Conservation (phyloP, 106 monocot species). For the Dendrobium officinale region DNA sequence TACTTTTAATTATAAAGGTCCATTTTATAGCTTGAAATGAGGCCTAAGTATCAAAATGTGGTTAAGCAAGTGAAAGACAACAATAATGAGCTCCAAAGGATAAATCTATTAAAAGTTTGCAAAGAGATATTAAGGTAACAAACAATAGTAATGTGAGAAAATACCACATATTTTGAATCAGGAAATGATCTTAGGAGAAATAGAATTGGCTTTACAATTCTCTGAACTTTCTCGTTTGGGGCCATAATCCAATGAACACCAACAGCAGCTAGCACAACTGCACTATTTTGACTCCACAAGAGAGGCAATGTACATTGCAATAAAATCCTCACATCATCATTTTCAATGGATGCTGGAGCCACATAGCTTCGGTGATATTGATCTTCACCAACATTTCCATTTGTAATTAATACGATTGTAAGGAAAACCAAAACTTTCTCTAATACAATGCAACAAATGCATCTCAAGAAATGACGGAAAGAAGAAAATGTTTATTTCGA, state of each 20-base stretch:
- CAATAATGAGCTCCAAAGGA: background rate
- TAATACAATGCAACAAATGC: background rate
- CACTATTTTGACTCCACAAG: slow-evolving; percentile 95
- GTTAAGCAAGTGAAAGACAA: background rate
- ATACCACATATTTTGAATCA: slow-evolving; percentile 86
- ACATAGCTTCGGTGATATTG: background rate
- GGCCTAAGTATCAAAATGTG: background rate
- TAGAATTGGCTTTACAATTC: slow-evolving; percentile 74
- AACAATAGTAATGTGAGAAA: background rate
- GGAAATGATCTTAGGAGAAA: slow-evolving; percentile 73
- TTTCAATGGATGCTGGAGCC: slow-evolving; percentile 33
- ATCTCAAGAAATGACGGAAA: background rate
- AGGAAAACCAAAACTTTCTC: background rate
- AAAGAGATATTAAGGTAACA: background rate
- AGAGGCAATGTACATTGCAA: slow-evolving; percentile 83
- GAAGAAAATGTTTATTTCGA: background rate
- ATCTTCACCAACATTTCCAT: slow-evolving; percentile 10
- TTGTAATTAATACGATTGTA: background rate
- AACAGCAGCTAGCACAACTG: slow-evolving; percentile 90
- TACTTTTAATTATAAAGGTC: background rate
- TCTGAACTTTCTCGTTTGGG: slow-evolving; percentile 44
- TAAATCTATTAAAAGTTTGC: background rate
- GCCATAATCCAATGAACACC: slow-evolving; percentile 91
- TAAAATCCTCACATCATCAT: slow-evolving; percentile 68
- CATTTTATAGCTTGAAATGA: background rate